Evolutionary conservation across 2,329 filamentous ascomycete genomes (phyloP).

Genomic region (Hawksworthiomyces lignivorus): DNA sequence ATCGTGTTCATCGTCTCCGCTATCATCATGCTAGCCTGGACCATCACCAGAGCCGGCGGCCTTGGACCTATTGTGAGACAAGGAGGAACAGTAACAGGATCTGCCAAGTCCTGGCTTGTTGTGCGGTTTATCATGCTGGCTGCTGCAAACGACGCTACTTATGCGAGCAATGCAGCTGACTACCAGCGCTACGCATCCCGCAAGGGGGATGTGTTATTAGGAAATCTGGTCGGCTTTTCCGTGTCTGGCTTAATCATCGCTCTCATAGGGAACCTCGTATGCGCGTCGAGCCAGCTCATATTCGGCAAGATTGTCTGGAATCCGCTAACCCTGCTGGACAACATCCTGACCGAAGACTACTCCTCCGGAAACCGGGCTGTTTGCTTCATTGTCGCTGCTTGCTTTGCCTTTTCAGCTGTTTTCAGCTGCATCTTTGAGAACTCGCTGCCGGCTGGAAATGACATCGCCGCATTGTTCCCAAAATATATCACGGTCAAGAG

Average conservation of each 20-base stretch:
- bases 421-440: slow-evolving; percentile 12
- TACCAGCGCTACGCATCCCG: slow-evolving; percentile 34
- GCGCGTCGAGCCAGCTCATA: slow-evolving; percentile 7
- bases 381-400: not conserved
- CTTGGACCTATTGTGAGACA: slow-evolving; percentile 19
- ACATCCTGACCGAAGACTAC: not conserved
- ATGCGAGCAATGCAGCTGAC: slow-evolving; percentile 33
- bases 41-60: slow-evolving; percentile 6
- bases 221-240: slow-evolving; percentile 33
- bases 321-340: not conserved
- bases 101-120: slow-evolving; percentile 28
- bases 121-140: slow-evolving; percentile 29
- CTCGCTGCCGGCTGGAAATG: slow-evolving; percentile 18
- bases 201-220: slow-evolving; percentile 32
- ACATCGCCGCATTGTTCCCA: slow-evolving; percentile 27
- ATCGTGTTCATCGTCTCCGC: slow-evolving; percentile 10
- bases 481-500: slow-evolving; percentile 33
- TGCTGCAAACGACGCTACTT: slow-evolving; percentile 28
- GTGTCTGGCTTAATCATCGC: slow-evolving; percentile 29
- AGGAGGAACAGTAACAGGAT: slow-evolving; percentile 23
- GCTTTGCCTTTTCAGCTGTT: slow-evolving; percentile 3
- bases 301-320: slow-evolving; percentile 7
- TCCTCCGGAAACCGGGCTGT: not conserved
- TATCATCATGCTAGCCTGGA: slow-evolving; percentile 11
- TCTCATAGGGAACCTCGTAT: slow-evolving; percentile 27